phyloP scores from a whole-genome alignment of 23 red algal genomes.

The Gracilaria caudata region DNA sequence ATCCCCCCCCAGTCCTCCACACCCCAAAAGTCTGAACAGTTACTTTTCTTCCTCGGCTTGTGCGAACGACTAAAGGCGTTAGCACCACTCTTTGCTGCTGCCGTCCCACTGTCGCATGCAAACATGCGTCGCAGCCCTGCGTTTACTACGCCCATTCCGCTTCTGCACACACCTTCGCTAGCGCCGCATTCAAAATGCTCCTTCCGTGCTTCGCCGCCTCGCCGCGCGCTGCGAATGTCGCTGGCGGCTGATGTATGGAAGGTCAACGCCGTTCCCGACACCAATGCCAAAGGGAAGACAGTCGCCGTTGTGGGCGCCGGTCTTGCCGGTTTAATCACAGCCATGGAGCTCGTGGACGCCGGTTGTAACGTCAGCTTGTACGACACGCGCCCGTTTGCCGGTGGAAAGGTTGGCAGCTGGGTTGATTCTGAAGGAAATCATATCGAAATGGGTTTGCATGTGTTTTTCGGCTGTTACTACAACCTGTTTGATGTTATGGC shows the following conservation, averaged over 20 bases:
- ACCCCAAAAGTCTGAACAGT: too few species aligned
- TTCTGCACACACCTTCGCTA: neutral
- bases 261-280: slow-evolving; percentile 23
- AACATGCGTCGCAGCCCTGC: neutral
- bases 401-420: slow-evolving; percentile 96
- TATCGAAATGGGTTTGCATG: slow-evolving; percentile 98
- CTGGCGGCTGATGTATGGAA: slow-evolving; percentile 49
- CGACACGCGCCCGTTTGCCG: slow-evolving; percentile 83
- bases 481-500: slow-evolving; percentile 95
- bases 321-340: slow-evolving; percentile 80
- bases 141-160: neutral
- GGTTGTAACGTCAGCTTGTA: slow-evolving; percentile 79
- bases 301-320: slow-evolving; percentile 87
- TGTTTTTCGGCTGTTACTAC: slow-evolving; percentile 99
- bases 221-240: slow-evolving; percentile 18
- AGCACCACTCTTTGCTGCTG: too few species aligned
- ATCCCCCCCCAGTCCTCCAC: too few species aligned
- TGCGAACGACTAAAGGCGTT: too few species aligned
- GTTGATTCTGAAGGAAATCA: slow-evolving; percentile 86
- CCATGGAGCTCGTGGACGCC: slow-evolving; percentile 87
- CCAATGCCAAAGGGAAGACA: slow-evolving; percentile 14
- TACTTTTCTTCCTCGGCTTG: too few species aligned
- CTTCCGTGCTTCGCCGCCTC: neutral
- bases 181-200: neutral
- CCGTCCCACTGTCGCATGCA: neutral